phyloP scores from a whole-genome alignment of 768 basidiomycete species.

The Lyophyllum decastes region DNA sequence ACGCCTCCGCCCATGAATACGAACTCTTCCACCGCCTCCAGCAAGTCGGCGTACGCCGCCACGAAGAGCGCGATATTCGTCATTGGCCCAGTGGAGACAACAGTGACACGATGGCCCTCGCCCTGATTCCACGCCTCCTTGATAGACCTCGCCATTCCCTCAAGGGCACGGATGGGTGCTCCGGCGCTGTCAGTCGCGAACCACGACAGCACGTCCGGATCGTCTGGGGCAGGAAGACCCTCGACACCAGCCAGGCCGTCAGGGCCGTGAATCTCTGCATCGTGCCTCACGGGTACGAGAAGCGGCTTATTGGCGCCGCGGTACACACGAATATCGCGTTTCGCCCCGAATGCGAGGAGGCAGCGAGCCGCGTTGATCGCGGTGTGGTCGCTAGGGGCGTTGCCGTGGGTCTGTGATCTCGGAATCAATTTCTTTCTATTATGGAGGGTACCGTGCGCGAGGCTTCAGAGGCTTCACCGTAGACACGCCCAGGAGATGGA shows the following conservation, averaged over 20 bases:
- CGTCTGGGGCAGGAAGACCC: slow-evolving; percentile 58
- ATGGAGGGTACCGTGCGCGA: neutral
- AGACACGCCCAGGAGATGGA: slow-evolving; percentile 80
- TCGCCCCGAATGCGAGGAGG: slow-evolving; percentile 72
- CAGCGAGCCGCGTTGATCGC: slow-evolving; percentile 76
- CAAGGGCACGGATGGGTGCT: slow-evolving; percentile 52
- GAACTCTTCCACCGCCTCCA: slow-evolving; percentile 64
- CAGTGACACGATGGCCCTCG: slow-evolving; percentile 56
- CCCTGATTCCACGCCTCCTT: slow-evolving; percentile 58
- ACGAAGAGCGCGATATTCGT: slow-evolving; percentile 80
- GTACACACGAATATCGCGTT: slow-evolving; percentile 57
- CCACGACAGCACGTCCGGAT: slow-evolving; percentile 49
- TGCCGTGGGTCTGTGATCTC: slow-evolving; percentile 72
- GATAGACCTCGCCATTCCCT: slow-evolving; percentile 66
- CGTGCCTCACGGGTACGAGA: slow-evolving; percentile 59
- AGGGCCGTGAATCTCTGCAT: slow-evolving; percentile 78
- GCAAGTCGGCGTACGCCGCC: slow-evolving; percentile 50
- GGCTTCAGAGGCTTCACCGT: slow-evolving; percentile 48
- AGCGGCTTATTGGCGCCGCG: slow-evolving; percentile 74
- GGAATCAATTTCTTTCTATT: neutral
- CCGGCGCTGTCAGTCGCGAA: slow-evolving; percentile 48
- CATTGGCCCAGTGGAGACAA: slow-evolving; percentile 83
- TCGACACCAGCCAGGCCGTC: slow-evolving; percentile 87
- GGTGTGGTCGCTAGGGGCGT: slow-evolving; percentile 63
- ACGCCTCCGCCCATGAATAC: slow-evolving; percentile 94